Evolutionary conservation across 108 stramenopile genomes (phyloP), one percentile per base, ranked within the genome.

Genomic region (Skeletonema tropicum): DNA sequence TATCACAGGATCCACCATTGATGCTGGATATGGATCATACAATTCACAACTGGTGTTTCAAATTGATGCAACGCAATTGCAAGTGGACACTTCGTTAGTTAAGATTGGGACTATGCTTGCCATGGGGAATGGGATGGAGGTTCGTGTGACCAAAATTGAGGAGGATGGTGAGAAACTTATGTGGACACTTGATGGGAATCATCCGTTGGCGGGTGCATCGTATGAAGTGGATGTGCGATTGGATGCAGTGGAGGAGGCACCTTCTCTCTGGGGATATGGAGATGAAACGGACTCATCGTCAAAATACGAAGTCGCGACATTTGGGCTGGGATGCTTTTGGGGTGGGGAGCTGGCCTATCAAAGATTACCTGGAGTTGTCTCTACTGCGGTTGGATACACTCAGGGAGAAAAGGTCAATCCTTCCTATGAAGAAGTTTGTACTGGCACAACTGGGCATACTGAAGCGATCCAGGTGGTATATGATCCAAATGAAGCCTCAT

Each of bases 381-480:
- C 84, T 9, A 97, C 95, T 10, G 64, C 67, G 6, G 96, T 95
- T 32, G 97, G 96, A 13, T 97, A 97, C 68, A 90, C 90, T 10
- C 89, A 90, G 64, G 97, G 97, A 3, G 61, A 79, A 35, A 66
- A 23, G 17, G 31, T 70, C 19, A 59, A 92, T 60, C 96, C 96
- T 36, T 86, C 97, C 32, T 93, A 93, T 73, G 73, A 92, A 62
- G 85, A 93, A 52, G 94, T 97, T 0, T 92, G 90, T 73, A 60
- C 81, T 17, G 97, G 92, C 5, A 75, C 59, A 9, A 94, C 95
- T 15, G 90, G 92, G 21, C 97, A 98, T 65, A 92, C 96, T 2
- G 98, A 98, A 80, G 96, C 96, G 26, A 86, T 98, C 0, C 82
- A 89, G 65, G 86, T 98, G 17, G 87, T 90, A 3, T 98, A 84